Evolutionary conservation across 805 yeast genomes (phyloP).

Genomic region (Wickerhamiella sorbophila): DNA sequence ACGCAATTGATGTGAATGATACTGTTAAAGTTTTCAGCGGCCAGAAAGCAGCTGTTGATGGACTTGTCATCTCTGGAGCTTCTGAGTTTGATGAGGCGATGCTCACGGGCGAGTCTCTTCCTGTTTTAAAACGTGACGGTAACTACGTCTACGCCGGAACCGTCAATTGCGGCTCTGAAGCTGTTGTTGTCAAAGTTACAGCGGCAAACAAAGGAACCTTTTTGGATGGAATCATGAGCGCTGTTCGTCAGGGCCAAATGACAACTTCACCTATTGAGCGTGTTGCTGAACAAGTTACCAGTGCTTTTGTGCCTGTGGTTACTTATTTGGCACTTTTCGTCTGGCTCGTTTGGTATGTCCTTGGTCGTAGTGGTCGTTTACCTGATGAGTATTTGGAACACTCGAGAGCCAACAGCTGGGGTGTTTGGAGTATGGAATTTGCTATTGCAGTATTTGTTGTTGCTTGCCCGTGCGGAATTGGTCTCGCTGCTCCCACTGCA

Average conservation of each 20-base stretch:
- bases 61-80: slow-evolving; percentile 51
- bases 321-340: slow-evolving; percentile 44
- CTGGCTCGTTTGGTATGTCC: slow-evolving; percentile 54
- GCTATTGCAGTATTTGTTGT: slow-evolving; percentile 68
- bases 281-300: slow-evolving; percentile 52
- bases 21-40: slow-evolving; percentile 34
- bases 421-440: slow-evolving; percentile 63
- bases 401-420: slow-evolving; percentile 54
- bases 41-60: slow-evolving; percentile 57
- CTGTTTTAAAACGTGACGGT: slow-evolving; percentile 42
- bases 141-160: slow-evolving; percentile 66
- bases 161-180: slow-evolving; percentile 41
- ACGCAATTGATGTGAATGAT: slow-evolving; percentile 74
- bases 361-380: slow-evolving; percentile 40
- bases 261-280: slow-evolving; percentile 61
- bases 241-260: slow-evolving; percentile 61
- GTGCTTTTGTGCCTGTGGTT: slow-evolving; percentile 60
- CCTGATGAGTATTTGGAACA: slow-evolving; percentile 45
- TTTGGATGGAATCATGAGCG: slow-evolving; percentile 51
- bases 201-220: slow-evolving; percentile 51
- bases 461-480: slow-evolving; percentile 80
- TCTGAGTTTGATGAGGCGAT: slow-evolving; percentile 83
- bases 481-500: slow-evolving; percentile 76
- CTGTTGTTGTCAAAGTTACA: slow-evolving; percentile 41
- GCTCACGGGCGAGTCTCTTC: slow-evolving; percentile 69